Evolutionary conservation across 176 grass and related monocot genomes (phyloP), one percentile per base, ranked within the genome.

Genomic region (Phoenix dactylifera): DNA sequence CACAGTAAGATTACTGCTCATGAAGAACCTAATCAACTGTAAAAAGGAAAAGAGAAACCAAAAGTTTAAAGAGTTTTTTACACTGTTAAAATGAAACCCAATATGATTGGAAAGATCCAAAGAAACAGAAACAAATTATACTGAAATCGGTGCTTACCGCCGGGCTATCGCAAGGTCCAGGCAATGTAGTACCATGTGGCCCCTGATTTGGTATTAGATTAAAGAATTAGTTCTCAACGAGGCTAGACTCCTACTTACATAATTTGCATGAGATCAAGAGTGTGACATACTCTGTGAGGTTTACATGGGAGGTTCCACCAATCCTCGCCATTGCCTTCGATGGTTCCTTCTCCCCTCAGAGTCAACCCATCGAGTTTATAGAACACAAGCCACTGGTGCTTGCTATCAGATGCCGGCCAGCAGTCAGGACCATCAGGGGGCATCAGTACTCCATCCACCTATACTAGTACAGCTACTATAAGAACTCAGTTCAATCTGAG

Each of bases 281-380:
- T 3, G 58, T 32, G 26, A n/a, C 17, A 19, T 95, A 83, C 85
- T 85, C 70, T 58, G 59, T 95, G 90, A 63, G 85, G 90, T 58
- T 95, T 95, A 74, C 90, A 89, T 0, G 90, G 85, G 62, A 95
- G 85, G 7, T 75, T 70, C 90, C 90, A 89, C 90, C 90, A 86
- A 3, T 79, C 77, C 74, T 89, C 82, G 16, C 85, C 90, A 48
- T 86, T 95, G 59, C 90, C 85, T 64, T 95, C 82, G 70, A 95
- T 58, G 51, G 82, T 89, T 63, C 85, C 90, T 24, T 50, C 66
- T 10, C 85, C 82, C 1, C 65, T 60, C 26, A 95, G 75, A 20
- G 73, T 95, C 79, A 89, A 74, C 29, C 63, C 72, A 44, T 86
- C 59, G 39, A 59, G 56, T 60, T 55, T 85, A 54, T 89, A 86